phyloP scores from a whole-genome alignment of 1,139 yeast species.

The Torulaspora pretoriensis region DNA sequence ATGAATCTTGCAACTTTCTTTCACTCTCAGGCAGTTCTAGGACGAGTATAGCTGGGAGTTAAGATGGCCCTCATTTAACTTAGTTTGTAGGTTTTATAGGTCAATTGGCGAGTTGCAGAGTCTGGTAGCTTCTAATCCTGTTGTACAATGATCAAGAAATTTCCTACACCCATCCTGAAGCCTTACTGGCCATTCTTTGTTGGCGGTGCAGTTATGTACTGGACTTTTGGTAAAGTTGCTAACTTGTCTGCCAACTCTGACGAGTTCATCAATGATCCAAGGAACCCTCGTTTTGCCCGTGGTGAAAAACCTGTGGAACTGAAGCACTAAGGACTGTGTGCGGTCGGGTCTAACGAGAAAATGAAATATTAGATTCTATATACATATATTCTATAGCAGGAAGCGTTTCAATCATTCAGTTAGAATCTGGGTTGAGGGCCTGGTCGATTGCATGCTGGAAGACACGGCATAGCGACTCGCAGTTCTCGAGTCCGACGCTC shows the following conservation, averaged over 20 bases:
- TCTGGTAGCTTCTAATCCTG: not conserved
- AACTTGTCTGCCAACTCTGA: slow-evolving; percentile 51
- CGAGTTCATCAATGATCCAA: slow-evolving; percentile 72
- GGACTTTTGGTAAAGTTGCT: slow-evolving; percentile 54
- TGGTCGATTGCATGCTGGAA: slow-evolving; percentile 50
- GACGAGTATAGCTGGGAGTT: not conserved
- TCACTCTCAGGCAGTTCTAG: not conserved
- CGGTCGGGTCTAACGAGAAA: not conserved
- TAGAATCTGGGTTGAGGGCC: slow-evolving; percentile 11
- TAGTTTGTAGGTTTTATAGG: not conserved
- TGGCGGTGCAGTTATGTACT: slow-evolving; percentile 58
- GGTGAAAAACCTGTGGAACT: slow-evolving; percentile 48
- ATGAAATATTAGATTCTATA: slow-evolving; percentile 1
- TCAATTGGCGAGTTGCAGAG: not conserved
- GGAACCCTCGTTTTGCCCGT: slow-evolving; percentile 64
- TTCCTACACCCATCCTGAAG: slow-evolving; percentile 50
- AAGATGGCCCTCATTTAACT: not conserved
- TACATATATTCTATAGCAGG: slow-evolving; percentile 11
- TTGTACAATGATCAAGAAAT: slow-evolving; percentile 38
- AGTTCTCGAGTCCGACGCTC: slow-evolving; percentile 77
- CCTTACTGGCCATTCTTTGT: slow-evolving; percentile 67
- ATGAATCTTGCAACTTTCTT: slow-evolving; percentile 3
- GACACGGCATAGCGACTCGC: slow-evolving; percentile 45
- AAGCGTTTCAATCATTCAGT: not conserved
- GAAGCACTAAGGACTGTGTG: slow-evolving; percentile 6